phyloP scores from a whole-genome alignment of 306 rosid species.

The Gleditsia sinensis region DNA sequence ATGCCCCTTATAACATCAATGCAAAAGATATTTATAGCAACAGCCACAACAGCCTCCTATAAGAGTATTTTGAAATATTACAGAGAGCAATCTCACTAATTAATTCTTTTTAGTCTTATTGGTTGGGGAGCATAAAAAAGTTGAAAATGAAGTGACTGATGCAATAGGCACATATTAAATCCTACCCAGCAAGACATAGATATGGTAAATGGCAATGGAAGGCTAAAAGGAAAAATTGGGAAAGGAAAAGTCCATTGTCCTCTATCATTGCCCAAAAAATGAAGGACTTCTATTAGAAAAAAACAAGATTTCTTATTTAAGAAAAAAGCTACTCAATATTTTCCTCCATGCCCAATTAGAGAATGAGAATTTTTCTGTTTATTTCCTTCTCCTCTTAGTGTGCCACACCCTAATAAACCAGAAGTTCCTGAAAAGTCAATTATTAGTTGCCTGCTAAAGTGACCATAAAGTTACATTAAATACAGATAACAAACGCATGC shows the following conservation, averaged over 20 bases:
- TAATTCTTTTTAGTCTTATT: neutral
- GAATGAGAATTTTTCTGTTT: neutral
- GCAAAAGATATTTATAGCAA: neutral
- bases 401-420: neutral
- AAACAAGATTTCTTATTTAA: no score
- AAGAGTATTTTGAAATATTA: neutral
- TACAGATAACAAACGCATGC: neutral
- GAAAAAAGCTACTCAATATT: neutral
- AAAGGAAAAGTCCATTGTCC: neutral
- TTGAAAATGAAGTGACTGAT: conserved; percentile 7
- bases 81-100: neutral
- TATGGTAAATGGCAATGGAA: neutral
- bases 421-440: neutral
- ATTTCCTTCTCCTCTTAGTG: neutral
- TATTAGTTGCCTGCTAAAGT: neutral
- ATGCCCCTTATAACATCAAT: neutral
- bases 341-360: neutral
- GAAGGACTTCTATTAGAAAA: neutral
- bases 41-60: neutral
- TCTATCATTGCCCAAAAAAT: neutral
- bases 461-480: neutral
- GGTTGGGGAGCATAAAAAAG: neutral
- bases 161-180: neutral
- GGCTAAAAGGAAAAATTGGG: neutral
- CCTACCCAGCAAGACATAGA: neutral